Evolutionary conservation across 441 rosid genomes (phyloP).

Genomic region (Populus hybrid): DNA sequence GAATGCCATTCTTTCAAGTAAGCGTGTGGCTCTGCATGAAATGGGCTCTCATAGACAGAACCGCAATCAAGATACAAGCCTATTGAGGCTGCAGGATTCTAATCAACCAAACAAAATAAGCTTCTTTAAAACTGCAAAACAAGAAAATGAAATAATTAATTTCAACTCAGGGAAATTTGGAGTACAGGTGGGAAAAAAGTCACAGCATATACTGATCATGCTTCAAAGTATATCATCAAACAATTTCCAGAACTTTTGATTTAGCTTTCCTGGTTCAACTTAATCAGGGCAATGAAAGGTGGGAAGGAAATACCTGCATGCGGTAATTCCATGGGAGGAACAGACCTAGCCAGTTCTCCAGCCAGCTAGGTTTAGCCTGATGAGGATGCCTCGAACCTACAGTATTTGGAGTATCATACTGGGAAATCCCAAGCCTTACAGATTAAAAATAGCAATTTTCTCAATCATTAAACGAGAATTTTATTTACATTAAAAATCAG

Average conservation of each 20-base stretch:
- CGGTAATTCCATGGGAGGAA: slow-evolving; percentile 57
- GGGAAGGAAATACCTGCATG: slow-evolving; percentile 61
- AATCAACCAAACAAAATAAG: slow-evolving; percentile 21
- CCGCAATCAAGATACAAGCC: slow-evolving; percentile 82
- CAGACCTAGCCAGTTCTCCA: slow-evolving; percentile 42
- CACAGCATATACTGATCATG: slow-evolving; percentile 37
- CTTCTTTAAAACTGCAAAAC: slow-evolving; percentile 2
- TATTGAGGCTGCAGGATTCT: slow-evolving; percentile 78
- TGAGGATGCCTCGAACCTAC: slow-evolving; percentile 51
- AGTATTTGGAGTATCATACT: slow-evolving; percentile 60
- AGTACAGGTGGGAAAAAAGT: background rate
- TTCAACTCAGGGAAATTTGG: background rate
- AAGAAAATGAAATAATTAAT: background rate
- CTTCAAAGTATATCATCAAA: slow-evolving; percentile 66
- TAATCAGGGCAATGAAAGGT: slow-evolving; percentile 54
- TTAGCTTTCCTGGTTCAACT: slow-evolving; percentile 58
- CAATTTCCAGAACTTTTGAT: slow-evolving; percentile 65
- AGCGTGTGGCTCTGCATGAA: slow-evolving; percentile 72
- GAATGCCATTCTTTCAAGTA: slow-evolving; percentile 92
- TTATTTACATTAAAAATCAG: too few species aligned
- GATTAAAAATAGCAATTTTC: too few species aligned
- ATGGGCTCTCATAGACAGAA: slow-evolving; percentile 73
- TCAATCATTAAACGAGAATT: too few species aligned
- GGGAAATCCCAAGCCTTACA: background rate
- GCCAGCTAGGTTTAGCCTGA: slow-evolving; percentile 69